Evolutionary conservation across 306 rosid species (phyloP).

Genomic region (Quercus variabilis): DNA sequence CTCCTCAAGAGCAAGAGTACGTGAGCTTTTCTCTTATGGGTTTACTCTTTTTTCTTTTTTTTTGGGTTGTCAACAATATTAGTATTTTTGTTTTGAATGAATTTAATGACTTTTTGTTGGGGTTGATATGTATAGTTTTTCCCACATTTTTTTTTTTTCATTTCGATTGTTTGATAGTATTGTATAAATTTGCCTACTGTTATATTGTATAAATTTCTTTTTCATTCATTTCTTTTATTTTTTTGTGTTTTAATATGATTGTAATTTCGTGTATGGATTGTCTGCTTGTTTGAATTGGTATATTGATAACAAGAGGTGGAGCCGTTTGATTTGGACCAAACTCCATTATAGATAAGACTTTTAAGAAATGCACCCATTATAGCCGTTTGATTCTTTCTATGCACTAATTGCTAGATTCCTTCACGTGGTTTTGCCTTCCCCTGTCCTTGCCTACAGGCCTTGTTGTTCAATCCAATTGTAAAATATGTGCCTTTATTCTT

Average conservation of each 20-base stretch:
- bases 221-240: too few species aligned
- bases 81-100: too few species aligned
- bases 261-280: neutral
- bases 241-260: neutral
- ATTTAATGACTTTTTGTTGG: too few species aligned
- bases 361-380: neutral
- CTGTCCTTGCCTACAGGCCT: neutral
- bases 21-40: too few species aligned
- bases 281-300: constrained; percentile 7
- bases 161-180: too few species aligned
- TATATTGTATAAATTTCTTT: constrained; percentile 3
- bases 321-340: neutral
- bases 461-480: neutral
- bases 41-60: too few species aligned
- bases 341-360: neutral
- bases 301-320: neutral
- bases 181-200: constrained; percentile 23
- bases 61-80: too few species aligned
- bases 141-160: too few species aligned
- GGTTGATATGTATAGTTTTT: too few species aligned
- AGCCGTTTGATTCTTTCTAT: neutral
- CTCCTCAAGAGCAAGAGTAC: too few species aligned
- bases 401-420: neutral
- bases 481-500: neutral
- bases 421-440: neutral